phyloP scores from a whole-genome alignment of 768 basidiomycete genomes.

The Lactifluus subvellereus region DNA sequence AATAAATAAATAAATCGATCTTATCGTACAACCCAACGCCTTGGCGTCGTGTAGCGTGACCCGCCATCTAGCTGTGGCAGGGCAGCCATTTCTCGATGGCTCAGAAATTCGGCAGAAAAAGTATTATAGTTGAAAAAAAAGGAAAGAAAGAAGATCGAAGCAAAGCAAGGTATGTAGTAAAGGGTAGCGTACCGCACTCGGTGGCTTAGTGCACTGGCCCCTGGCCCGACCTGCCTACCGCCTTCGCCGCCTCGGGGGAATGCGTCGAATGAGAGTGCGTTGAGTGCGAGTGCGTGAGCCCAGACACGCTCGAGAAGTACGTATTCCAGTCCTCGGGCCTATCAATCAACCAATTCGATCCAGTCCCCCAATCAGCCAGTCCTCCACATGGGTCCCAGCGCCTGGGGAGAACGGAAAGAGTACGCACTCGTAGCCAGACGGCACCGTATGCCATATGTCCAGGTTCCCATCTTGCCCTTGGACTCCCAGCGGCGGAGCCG shows the following conservation, averaged over 20 bases:
- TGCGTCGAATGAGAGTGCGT: slow-evolving; percentile 1
- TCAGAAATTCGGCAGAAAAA: neutral
- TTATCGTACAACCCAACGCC: neutral
- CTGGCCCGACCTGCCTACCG: slow-evolving; percentile 4
- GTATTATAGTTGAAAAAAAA: neutral
- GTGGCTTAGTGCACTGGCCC: slow-evolving; percentile 5
- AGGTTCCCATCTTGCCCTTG: slow-evolving; percentile 4
- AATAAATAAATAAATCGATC: neutral
- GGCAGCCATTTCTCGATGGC: neutral
- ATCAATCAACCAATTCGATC: neutral
- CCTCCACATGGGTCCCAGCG: slow-evolving; percentile 1
- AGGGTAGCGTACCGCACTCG: neutral
- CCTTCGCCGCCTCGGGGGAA: neutral
- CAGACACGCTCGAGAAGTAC: slow-evolving; percentile 21
- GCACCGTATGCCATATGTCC: slow-evolving; percentile 21
- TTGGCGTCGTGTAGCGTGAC: no score
- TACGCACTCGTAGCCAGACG: slow-evolving; percentile 23
- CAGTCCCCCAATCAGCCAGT: slow-evolving; percentile 10
- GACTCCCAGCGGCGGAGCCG: neutral
- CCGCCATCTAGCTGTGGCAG: neutral
- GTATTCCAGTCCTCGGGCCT: slow-evolving; percentile 24
- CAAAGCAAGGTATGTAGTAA: neutral
- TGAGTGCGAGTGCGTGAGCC: slow-evolving; percentile 12
- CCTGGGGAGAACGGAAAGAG: slow-evolving; percentile 3
- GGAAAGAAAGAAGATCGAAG: neutral